Base-by-base conservation (phyloP, 805 yeast species). In the Yarrowia sp. region DNA sequence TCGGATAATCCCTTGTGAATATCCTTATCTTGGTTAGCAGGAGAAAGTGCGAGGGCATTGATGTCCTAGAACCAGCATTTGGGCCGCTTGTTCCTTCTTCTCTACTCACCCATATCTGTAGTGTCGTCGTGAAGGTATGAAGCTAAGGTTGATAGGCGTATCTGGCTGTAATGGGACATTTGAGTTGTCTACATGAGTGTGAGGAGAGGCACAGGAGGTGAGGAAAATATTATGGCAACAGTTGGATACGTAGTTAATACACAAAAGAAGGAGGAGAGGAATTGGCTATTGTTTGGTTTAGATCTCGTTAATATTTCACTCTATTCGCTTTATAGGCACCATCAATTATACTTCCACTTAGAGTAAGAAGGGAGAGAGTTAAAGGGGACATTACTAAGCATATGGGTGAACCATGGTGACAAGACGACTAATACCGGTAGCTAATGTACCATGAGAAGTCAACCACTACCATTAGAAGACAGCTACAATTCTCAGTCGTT, bases 1-100 rank as follows among this genome's bases (percentile, higher is more conserved):
- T 90, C 95, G 70, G 85, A 83, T 49, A 90, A 82, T 8, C 93
- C 92, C 73, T 88, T 86, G 66, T 84, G 84, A 53, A 89, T 84
- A 36, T 86, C 83, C 74, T 86, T 87, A 70, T 89, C 94, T 85
- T 72, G 35, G 55, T 59, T 59, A 59, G 65, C 38, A 35, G 22
- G 42, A 14, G 2, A 2, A n/a, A 38, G 10, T 7, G 40, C 10
- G 40, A 11, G 11, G 56, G 14, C 19, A 15, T 32, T 32, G 40
- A 9, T 9, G 40, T 38, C 40, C 40, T 11, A 10, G 40, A 10
- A 1, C 12, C 40, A 10, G 40, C 12, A 9, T 38, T 10, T 8
- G 8, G 10, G 12, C 10, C 40, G 3, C 40, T 38, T 38, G 12
- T 38, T 9, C 40, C 12, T 38, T 11, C 40, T 38, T 11, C 12